Evolutionary conservation across 2,329 filamentous ascomycete species (phyloP), one percentile per base, ranked within the genome.

Genomic region (Sclerotinia subarctica): DNA sequence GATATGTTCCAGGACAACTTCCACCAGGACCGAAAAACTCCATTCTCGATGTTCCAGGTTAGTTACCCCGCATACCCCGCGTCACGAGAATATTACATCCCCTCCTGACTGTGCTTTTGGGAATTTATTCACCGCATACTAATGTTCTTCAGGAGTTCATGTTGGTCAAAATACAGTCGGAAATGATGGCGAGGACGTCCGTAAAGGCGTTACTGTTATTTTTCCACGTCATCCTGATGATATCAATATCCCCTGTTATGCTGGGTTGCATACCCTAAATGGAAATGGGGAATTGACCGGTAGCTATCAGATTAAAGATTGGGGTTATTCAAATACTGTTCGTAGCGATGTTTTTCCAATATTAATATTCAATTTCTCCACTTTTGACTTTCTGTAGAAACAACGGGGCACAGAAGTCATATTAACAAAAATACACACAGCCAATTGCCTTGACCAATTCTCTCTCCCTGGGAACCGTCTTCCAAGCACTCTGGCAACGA

Each of bases 371-470:
- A 32, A 24, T n/a, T 5, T 44, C 5, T 19, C 11, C 26, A 2
- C 21, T 1, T 38, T 38, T 19, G 19, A 5, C 6, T n/a, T 5
- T 21, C 1, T 35, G 10, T 8, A 6, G n/a, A 17, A 11, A 17
- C 6, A 17, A 26, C 1, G n/a, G 38, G 5, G 6, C 19, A 21
- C 29, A 15, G 19, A 58, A n/a, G 1, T 5, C 3, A 3, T 42
- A 6, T 11, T 42, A 8, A 47, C 13, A 15, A n/a, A 32, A 5
- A 29, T 19, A 5, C 19, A 24, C 21, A 58, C 53, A 75, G 74
- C 75, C 69, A 21, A 74, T 77, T 8, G 72, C 80, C 0, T 69
- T 81, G 13, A 74, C 78, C 32, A 81, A 81, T 64, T 81, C 77
- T 64, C 73, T 77, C 38, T 78, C 78, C 19, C 75, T 80, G 26